These are phyloP conservation scores for Sporobolus alterniflorus DNA, from an alignment of 202 grass and related monocot genomes.

Conservation along the genomic window DNA sequence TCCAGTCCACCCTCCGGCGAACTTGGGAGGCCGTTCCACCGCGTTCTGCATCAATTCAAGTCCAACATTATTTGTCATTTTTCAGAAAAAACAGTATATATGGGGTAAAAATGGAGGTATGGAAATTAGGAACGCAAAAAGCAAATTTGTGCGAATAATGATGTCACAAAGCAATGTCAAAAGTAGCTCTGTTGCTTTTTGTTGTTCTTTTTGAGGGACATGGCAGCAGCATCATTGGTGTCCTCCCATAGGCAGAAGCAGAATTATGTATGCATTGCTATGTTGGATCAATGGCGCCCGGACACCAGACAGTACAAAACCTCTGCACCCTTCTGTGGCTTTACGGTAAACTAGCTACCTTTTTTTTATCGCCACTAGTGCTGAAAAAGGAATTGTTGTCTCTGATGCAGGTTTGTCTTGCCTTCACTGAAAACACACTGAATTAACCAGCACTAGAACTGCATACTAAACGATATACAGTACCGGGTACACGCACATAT, in stretches of 20 bases:
- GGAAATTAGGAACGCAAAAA: not conserved
- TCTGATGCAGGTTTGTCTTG: slow-evolving; percentile 49
- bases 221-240: slow-evolving; percentile 33
- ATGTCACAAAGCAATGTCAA: not conserved
- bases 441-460: not conserved
- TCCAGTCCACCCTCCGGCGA: slow-evolving; percentile 81
- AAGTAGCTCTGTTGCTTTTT: slow-evolving; percentile 22
- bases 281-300: slow-evolving; percentile 10
- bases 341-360: not conserved
- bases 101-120: no score
- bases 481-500: not conserved
- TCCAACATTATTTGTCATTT: no score
- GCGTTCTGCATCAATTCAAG: slow-evolving; percentile 62
- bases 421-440: slow-evolving; percentile 30
- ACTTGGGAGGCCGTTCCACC: slow-evolving; percentile 70
- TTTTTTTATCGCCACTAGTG: not conserved
- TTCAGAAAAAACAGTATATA: no score
- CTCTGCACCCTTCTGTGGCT: not conserved
- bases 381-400: slow-evolving; percentile 24
- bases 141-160: not conserved
- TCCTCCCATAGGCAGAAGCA: slow-evolving; percentile 2
- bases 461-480: not conserved
- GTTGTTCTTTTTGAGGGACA: slow-evolving; percentile 38
- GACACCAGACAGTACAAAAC: slow-evolving; percentile 47
- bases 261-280: slow-evolving; percentile 30